A percentile compares a stretch with the other conserved stretches of the same genome.
Evolutionary conservation across 2,329 filamentous ascomycete species (phyloP).

Genomic region (Talaromyces sp.): DNA sequence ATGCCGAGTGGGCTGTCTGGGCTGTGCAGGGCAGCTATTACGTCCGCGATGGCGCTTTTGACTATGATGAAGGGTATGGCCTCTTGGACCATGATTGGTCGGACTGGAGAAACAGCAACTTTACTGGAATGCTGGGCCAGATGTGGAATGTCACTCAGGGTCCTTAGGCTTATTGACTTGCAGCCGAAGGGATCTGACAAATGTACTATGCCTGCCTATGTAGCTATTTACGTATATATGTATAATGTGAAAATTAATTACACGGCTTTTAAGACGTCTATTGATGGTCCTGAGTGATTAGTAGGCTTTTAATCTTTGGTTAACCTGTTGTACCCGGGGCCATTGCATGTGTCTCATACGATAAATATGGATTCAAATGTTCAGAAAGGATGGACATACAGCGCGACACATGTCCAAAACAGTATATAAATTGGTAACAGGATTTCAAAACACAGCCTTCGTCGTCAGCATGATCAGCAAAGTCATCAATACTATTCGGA

Average conservation of each 20-base stretch:
- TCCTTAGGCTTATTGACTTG: constrained; percentile 21
- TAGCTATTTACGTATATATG: not conserved
- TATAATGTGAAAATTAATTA: not conserved
- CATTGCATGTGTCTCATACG: not conserved
- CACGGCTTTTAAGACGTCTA: not conserved
- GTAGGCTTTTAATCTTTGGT: too few relatives aligned
- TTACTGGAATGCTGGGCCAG: constrained; percentile 28
- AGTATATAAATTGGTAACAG: not conserved
- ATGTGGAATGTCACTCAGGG: constrained; percentile 41
- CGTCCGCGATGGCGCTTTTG: constrained; percentile 45
- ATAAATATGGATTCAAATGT: too few relatives aligned
- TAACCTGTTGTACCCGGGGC: too few relatives aligned
- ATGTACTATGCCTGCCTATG: too few relatives aligned
- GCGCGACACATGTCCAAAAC: not conserved
- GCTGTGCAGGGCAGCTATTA: constrained; percentile 57
- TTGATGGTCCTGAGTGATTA: not conserved
- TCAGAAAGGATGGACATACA: not conserved
- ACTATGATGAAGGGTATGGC: constrained; percentile 52
- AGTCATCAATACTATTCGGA: not conserved
- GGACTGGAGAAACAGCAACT: constrained; percentile 34
- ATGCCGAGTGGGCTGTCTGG: constrained; percentile 58
- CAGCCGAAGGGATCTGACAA: not conserved
- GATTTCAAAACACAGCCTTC: not conserved
- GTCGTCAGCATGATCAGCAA: not conserved
- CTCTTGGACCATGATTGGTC: constrained; percentile 43